These are phyloP conservation scores for Tetrahymena malaccensis DNA, from an alignment of 73 alveolate species.

Conservation along the genomic window DNA sequence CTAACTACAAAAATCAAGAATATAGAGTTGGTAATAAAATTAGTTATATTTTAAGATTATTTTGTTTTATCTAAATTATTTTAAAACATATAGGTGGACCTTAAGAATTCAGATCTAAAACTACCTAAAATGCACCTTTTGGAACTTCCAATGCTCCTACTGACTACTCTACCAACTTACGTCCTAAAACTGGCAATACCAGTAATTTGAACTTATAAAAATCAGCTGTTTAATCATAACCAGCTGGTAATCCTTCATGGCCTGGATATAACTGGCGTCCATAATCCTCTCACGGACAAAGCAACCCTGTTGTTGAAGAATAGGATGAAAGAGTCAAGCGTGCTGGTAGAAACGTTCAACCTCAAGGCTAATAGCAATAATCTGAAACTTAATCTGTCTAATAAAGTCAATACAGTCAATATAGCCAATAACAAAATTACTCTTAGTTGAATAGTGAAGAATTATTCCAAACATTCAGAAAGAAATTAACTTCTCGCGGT, in stretches of 20 bases:
- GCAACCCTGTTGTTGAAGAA: not conserved
- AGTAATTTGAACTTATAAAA: not conserved
- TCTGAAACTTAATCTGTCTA: not conserved
- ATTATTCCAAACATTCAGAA: slow-evolving; percentile 48
- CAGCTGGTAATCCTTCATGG: not conserved
- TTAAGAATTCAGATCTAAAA: slow-evolving; percentile 6
- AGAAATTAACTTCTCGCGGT: slow-evolving; percentile 70
- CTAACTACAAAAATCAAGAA: not conserved
- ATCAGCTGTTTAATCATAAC: not conserved
- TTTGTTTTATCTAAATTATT: no score
- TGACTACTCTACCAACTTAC: slow-evolving; percentile 31
- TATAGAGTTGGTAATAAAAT: not conserved
- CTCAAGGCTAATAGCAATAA: not conserved
- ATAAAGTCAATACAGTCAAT: not conserved
- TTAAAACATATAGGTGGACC: not conserved
- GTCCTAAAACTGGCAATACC: slow-evolving; percentile 10
- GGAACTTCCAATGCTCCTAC: slow-evolving; percentile 53
- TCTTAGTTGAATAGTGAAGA: not conserved
- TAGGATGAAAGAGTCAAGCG: not conserved
- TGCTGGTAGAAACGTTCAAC: not conserved
- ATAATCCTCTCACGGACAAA: not conserved
- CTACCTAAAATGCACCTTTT: slow-evolving; percentile 47
- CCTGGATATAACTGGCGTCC: not conserved
- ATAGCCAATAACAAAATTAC: not conserved
- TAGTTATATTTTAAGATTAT: no score